Evolutionary conservation across 2,329 filamentous ascomycete genomes (phyloP), one percentile per base, ranked within the genome.

Genomic region (Epichloe coenophiala): DNA sequence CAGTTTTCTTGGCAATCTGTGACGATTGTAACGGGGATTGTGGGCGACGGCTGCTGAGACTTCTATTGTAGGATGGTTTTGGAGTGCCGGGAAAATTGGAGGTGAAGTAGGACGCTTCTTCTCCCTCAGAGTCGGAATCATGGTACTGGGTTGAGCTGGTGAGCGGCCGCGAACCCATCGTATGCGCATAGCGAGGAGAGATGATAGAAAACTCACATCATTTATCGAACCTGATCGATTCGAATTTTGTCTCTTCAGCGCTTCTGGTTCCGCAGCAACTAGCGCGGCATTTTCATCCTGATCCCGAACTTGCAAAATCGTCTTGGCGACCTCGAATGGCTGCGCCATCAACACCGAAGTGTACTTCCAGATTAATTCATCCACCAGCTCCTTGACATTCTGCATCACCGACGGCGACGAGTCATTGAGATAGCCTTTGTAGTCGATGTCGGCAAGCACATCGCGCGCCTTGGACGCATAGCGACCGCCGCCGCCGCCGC

Each of bases 321-420:
- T 93, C 76, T 96, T 97, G 62, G 91, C 89, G 52, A 96, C 90
- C 72, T 97, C 93, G 66, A 98, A 97, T 13, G 93, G 93, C 69
- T 98, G 93, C 49, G 88, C 86, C 64, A 95, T 83, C 61, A 97
- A 68, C 23, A 95, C 83, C 52, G 84, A 88, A 13, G 84, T 85
- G 70, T 98, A 98, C 64, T 93, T 91, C 83, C 90, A 94, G 66
- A 95, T 65, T 56, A 93, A 80, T 65, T 90, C 84, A 63, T 97
- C 89, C 45, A 95, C 63, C 54, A 95, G 71, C 55, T 84, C 83
- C 63, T 85, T 87, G 42, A 84, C 73, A 56, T 85, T 85, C 58
- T 87, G 84, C 11, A 88, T 75, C 31, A 82, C 76, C 1, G 86
- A 87, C 0, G 86, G 86, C 31, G 85, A 87, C 21, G 79, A 73